Evolutionary conservation across 2,329 filamentous ascomycete species (phyloP), one percentile per base, ranked within the genome.

Genomic region (Fusarium annulatum): DNA sequence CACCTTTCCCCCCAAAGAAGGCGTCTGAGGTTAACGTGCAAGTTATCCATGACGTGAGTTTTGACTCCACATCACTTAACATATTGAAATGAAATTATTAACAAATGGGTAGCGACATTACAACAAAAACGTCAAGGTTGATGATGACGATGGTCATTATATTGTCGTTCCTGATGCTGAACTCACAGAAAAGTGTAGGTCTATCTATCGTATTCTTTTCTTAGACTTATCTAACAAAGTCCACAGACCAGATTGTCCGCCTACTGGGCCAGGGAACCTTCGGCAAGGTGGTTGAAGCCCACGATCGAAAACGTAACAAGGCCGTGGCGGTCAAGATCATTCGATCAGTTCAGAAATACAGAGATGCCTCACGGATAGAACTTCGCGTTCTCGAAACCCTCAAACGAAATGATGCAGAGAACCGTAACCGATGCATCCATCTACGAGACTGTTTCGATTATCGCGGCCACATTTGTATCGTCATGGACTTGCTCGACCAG

Each of bases 111-210:
- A 81, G 79, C 78, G 80, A 55, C 79, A 80, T 43, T 84, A 85
- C 53, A 85, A 85, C 66, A 88, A 88, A 71, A 86, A 90, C 74
- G 87, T 91, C 76, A 96, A 97, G 80, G 92, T 96, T 49, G 96
- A 99, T 78, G 96, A 99, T 75, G 95, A 98, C 51, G 96, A 99
- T 78, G 96, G 96, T 9, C 96, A 99, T 82, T 99, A 98, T 80
- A 94, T 98, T 76, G 95, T 99, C 28, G 91, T 93, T 3, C 93
- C 95, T 36, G 94, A 97, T 76, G 93, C 93, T 16, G 90, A 94
- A 67, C 86, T 99, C 59, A 97, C 96, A 19, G 91, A 96, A 49
- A 89, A 94, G 89, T 99, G 95, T 97, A 88, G 82, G 94, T 89
- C n/a, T 23, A 19, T 8, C 26, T 23, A 19, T 8, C 26, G 28